Percentiles rank a stretch among this genome's conserved stretches.
These are phyloP conservation scores for Dicorynia guianensis DNA, from an alignment of 306 rosid genomes.

Conservation along the genomic window DNA sequence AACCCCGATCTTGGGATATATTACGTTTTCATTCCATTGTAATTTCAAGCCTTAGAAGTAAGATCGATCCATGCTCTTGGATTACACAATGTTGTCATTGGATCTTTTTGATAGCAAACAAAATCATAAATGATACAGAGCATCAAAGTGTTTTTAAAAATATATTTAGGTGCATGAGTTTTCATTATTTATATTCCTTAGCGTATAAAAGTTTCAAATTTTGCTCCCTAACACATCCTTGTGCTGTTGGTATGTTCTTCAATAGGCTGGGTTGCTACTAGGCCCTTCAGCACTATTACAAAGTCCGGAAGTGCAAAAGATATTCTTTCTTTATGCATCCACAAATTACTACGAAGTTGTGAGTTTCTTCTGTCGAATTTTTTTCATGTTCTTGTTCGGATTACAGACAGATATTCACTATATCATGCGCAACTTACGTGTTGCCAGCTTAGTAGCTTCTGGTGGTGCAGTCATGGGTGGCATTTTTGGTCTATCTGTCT, in stretches of 20 bases:
- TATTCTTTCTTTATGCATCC: conserved; percentile 69
- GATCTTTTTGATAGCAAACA: too few species aligned
- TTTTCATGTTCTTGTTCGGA: conserved; percentile 86
- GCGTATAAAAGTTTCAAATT: too few species aligned
- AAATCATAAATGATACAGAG: too few species aligned
- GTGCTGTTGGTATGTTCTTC: conserved; percentile 26
- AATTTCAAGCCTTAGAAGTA: too few species aligned
- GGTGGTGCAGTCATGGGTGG: conserved; percentile 62
- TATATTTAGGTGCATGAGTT: too few species aligned
- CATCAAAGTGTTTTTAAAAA: too few species aligned
- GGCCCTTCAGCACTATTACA: conserved; percentile 82
- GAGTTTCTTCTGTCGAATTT: conserved; percentile 80
- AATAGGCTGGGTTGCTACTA: conserved; percentile 84
- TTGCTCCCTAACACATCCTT: background rate
- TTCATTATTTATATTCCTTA: too few species aligned
- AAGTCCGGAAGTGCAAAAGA: conserved; percentile 38
- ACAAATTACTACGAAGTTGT: conserved; percentile 85
- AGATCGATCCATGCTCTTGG: too few species aligned
- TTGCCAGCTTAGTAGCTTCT: conserved; percentile 50
- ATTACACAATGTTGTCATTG: too few species aligned
- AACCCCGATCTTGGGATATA: too few species aligned
- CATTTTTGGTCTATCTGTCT: conserved; percentile 58
- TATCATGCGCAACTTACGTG: conserved; percentile 47
- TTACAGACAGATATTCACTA: conserved; percentile 69
- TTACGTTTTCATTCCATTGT: too few species aligned